Evolutionary conservation across 495 filamentous ascomycete species (phyloP).

Genomic region (Penicillium chermesinum): DNA sequence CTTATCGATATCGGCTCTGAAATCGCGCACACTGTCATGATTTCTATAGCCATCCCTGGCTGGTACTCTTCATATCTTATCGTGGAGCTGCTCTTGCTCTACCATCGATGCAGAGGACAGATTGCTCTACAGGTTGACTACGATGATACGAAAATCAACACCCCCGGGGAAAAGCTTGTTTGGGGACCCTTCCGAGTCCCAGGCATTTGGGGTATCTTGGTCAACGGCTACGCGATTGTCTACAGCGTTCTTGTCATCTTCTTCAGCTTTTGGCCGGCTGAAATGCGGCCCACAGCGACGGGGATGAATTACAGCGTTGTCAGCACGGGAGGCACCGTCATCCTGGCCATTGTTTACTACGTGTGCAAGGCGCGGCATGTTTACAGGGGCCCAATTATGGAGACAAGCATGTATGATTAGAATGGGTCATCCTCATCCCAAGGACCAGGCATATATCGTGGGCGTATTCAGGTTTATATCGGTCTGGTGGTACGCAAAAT

Average conservation of each 20-base stretch:
- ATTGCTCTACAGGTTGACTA: neutral
- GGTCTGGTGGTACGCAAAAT: no score
- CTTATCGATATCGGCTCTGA: neutral
- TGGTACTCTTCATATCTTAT: neutral
- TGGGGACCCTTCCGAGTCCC: slow-evolving; percentile 49
- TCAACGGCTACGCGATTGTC: slow-evolving; percentile 36
- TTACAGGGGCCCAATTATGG: slow-evolving; percentile 27
- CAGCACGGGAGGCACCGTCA: slow-evolving; percentile 29
- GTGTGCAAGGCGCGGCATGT: slow-evolving; percentile 18
- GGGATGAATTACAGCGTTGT: slow-evolving; percentile 46
- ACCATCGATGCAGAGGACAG: neutral
- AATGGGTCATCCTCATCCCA: neutral
- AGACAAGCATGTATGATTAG: slow-evolving; percentile 1
- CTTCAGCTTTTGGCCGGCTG: slow-evolving; percentile 42
- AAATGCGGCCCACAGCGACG: slow-evolving; percentile 26
- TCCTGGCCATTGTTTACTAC: slow-evolving; percentile 32
- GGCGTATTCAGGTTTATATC: no score
- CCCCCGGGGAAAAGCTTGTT: slow-evolving; percentile 10
- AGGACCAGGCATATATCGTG: neutral
- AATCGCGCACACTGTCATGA: neutral
- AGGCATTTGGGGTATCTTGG: slow-evolving; percentile 36
- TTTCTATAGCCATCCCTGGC: neutral
- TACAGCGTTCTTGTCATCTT: slow-evolving; percentile 37
- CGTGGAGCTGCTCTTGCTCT: neutral
- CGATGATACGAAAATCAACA: slow-evolving; percentile 1